Base-by-base conservation (phyloP, 1,139 yeast genomes). In the Yamadazyma siamensis region DNA sequence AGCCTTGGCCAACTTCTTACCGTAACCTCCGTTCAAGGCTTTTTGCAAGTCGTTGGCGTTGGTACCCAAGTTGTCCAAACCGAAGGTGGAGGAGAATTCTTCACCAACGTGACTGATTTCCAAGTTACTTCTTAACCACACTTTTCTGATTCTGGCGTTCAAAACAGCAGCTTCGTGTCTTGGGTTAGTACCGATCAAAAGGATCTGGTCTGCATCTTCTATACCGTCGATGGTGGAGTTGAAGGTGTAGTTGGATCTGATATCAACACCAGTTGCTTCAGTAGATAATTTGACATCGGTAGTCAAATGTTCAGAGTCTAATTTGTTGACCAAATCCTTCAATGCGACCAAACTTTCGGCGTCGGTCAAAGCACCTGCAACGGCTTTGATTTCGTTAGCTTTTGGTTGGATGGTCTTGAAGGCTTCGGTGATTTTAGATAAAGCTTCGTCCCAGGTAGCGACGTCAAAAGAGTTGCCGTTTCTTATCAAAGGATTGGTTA, bases 81-180 rank as follows among this genome's bases (percentile, higher is more conserved):
- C 74, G 54, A 82, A 86, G 17, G 94, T 86, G 21, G 91, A 77
- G 26, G 83, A 89, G 49, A 85, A 85, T 43, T 68, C 58, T 61
- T 81, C 80, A 49, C 95, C 95, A 44, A 86, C 75, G 29, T 78
- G 78, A 41, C 80, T 79, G 40, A 86, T 63, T 50, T 75, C 79
- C 52, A 81, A 69, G 48, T 75, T 67, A 30, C 80, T 74, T 46
- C 82, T 68, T 52, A 86, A 70, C 94, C 94, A 86, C 38, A 75
- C 80, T 57, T 80, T 82, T 68, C 95, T 78, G 45, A 86, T 80
- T 63, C 95, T 77, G 26, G 94, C 77, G 56, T 86, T 86, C 49
- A 86, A 71, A 11, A 85, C 94, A 26, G 95, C 88, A 37, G 95
- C 95, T 65, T 86, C 95, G 51, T 77, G 88, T 56, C 95, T 77